Evolutionary conservation across 495 filamentous ascomycete genomes (phyloP).

Genomic region (Aspergillus diversus): DNA sequence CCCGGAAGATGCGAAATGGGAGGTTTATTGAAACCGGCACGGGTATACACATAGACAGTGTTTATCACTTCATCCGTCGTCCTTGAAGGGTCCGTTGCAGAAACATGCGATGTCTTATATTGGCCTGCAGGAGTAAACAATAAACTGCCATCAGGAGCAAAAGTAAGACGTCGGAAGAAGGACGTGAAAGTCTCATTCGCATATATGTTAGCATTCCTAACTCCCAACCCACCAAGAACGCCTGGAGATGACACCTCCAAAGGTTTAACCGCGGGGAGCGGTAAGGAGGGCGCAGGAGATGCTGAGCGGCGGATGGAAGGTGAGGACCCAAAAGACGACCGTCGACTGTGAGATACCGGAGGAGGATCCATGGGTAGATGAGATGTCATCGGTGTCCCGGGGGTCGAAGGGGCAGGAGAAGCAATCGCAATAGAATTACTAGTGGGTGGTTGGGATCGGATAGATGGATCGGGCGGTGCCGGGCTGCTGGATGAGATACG

Average conservation of each 20-base stretch:
- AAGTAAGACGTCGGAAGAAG: conserved; percentile 93
- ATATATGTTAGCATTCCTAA: conserved; percentile 87
- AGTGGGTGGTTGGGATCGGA: conserved; percentile 58
- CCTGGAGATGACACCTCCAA: conserved; percentile 83
- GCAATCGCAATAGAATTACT: conserved; percentile 64
- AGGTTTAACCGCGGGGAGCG: conserved; percentile 95
- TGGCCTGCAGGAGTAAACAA: conserved; percentile 96
- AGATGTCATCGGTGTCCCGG: conserved; percentile 89
- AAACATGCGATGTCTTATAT: conserved; percentile 79
- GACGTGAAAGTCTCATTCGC: conserved; percentile 97
- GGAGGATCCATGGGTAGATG: conserved; percentile 98
- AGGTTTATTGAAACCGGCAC: conserved; percentile 94
- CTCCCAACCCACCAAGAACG: conserved; percentile 59
- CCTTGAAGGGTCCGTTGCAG: conserved; percentile 68
- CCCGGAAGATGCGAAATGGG: conserved; percentile 97
- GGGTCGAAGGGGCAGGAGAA: conserved; percentile 88
- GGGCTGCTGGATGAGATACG: conserved; percentile 92
- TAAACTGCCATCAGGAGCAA: conserved; percentile 92
- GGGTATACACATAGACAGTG: conserved; percentile 97
- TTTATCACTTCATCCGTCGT: conserved; percentile 86
- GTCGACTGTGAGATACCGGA: conserved; percentile 83
- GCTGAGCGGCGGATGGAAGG: conserved; percentile 82
- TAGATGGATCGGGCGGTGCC: conserved; percentile 77
- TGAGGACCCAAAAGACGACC: conserved; percentile 94
- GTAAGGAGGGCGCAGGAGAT: conserved; percentile 94